Conservation (phyloP, 345 rosid genomes). For the Rhizophora apiculata region DNA sequence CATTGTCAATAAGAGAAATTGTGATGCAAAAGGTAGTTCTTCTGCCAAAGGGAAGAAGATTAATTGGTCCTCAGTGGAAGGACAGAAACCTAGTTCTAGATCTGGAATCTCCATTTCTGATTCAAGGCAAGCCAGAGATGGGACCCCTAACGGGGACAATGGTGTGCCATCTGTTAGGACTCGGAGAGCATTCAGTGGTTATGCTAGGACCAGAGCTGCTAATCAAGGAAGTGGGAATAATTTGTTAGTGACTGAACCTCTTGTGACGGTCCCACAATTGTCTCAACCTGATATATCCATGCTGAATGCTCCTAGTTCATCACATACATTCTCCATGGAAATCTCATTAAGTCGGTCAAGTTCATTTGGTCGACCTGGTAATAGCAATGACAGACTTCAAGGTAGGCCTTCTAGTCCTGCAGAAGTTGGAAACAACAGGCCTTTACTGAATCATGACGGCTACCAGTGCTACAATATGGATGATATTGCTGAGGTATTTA, state of each 20-base stretch:
- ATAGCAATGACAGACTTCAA: constrained; percentile 35
- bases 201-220: constrained; percentile 38
- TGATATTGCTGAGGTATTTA: constrained; percentile 84
- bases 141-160: constrained; percentile 40
- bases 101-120: constrained; percentile 53
- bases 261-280: constrained; percentile 32
- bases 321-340: constrained; percentile 35
- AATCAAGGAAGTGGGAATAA: constrained; percentile 45
- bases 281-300: constrained; percentile 41
- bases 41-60: constrained; percentile 54
- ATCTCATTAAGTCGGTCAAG: constrained; percentile 19
- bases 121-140: constrained; percentile 52
- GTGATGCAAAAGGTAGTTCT: constrained; percentile 67
- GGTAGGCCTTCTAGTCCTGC: constrained; percentile 55
- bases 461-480: constrained; percentile 60
- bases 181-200: constrained; percentile 41
- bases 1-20: constrained; percentile 41
- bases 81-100: constrained; percentile 33
- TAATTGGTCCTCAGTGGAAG: constrained; percentile 45
- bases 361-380: constrained; percentile 33
- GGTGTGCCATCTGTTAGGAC: constrained; percentile 45
- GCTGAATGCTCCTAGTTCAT: constrained; percentile 39
- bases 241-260: constrained; percentile 30
- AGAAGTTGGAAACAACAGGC: constrained; percentile 41
- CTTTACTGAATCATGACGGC: constrained; percentile 47